Conservation (phyloP, 305 asterid species). For the Rubia balearica region DNA sequence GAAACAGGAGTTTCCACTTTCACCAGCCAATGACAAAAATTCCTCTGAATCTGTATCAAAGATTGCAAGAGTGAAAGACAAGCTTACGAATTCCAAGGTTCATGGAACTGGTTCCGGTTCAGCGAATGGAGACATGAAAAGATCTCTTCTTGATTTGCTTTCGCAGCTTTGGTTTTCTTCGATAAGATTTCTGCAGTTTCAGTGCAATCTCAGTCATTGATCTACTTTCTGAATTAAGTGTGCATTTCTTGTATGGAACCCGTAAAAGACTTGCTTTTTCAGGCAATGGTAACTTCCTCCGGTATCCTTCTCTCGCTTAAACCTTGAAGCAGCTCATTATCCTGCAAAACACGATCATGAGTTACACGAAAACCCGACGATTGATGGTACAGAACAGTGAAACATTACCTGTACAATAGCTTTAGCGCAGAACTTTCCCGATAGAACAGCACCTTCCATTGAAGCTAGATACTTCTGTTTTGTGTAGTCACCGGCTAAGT, state of each 20-base stretch:
- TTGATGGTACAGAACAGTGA: background rate
- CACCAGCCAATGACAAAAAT: slow-evolving; percentile 7
- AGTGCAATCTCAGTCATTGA: background rate
- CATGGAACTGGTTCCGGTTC: slow-evolving; percentile 1
- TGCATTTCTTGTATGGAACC: background rate
- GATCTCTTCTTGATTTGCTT: background rate
- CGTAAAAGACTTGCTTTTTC: background rate
- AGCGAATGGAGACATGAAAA: background rate
- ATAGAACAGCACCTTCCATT: slow-evolving; percentile 98
- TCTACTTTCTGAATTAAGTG: background rate
- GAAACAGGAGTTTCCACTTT: background rate
- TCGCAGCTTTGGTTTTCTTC: background rate
- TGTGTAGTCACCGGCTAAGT: slow-evolving; percentile 96
- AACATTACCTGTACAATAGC: slow-evolving; percentile 74
- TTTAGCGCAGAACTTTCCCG: slow-evolving; percentile 96
- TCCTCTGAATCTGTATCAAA: background rate
- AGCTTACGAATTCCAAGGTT: slow-evolving; percentile 7
- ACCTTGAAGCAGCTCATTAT: slow-evolving; percentile 48
- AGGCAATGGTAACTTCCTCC: slow-evolving; percentile 47
- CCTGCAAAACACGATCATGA: slow-evolving; percentile 35
- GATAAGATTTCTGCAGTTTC: background rate
- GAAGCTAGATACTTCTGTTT: slow-evolving; percentile 98
- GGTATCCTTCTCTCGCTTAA: slow-evolving; percentile 38
- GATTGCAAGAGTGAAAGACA: background rate
- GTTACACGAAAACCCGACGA: background rate